Conservation (phyloP, 1,284 basidiomycete species). For the Irpex sp. region DNA sequence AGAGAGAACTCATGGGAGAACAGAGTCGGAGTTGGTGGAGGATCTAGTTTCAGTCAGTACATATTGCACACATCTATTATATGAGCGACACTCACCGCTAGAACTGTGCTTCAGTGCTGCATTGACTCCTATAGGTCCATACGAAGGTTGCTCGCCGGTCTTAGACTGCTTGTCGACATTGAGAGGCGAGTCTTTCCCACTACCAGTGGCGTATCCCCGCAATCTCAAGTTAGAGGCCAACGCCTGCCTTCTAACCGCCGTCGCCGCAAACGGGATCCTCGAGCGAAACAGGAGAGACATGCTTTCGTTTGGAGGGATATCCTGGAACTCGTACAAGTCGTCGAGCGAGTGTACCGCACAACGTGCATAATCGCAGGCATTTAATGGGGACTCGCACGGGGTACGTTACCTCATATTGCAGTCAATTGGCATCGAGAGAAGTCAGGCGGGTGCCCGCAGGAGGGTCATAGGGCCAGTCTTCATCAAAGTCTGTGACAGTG, state of each 20-base stretch:
- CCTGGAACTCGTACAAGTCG: not conserved
- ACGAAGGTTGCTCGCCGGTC: slow-evolving; percentile 36
- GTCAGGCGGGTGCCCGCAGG: not conserved
- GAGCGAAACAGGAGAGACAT: slow-evolving; percentile 3
- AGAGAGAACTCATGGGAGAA: slow-evolving; percentile 74
- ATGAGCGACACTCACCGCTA: slow-evolving; percentile 17
- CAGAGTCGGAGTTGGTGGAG: slow-evolving; percentile 27
- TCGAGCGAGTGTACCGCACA: not conserved
- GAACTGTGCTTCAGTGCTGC: slow-evolving; percentile 48
- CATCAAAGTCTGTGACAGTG: not conserved
- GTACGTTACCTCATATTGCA: not conserved
- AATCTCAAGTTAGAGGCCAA: not conserved
- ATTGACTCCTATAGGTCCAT: slow-evolving; percentile 57
- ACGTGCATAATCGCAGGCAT: not conserved
- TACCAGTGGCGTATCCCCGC: slow-evolving; percentile 5
- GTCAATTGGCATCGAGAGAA: not conserved
- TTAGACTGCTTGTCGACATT: slow-evolving; percentile 33
- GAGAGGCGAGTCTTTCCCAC: slow-evolving; percentile 13
- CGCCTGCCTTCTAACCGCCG: not conserved
- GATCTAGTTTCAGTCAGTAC: not conserved
- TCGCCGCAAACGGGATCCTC: not conserved
- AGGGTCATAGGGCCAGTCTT: not conserved
- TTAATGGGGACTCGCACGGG: not conserved
- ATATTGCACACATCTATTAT: not conserved
- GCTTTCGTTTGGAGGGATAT: not conserved